These are phyloP conservation scores for Phytopythium montanum DNA, from an alignment of 352 stramenopile species.

Conservation along the genomic window DNA sequence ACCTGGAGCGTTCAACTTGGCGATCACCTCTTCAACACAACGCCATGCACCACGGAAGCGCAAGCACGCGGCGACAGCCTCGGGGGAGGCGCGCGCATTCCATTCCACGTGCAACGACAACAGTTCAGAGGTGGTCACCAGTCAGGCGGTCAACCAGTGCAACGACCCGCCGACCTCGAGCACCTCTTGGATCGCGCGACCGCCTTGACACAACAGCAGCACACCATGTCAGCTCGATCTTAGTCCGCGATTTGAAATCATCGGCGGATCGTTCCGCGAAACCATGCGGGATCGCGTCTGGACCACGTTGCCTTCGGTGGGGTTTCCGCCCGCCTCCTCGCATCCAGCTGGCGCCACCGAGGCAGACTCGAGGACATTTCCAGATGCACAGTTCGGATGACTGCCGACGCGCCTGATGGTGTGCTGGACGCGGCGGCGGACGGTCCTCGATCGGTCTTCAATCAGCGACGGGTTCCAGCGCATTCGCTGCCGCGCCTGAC, in stretches of 20 bases:
- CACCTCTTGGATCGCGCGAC: no score
- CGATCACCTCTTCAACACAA: neutral
- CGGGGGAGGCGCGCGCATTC: neutral
- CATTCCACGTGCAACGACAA: neutral
- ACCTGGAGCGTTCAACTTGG: neutral
- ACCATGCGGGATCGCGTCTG: neutral
- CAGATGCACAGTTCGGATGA: constrained; percentile 1
- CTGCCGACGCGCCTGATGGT: neutral
- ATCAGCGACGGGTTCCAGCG: neutral
- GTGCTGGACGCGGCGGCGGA: neutral
- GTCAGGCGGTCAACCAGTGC: no score
- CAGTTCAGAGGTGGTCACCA: no score
- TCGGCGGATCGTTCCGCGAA: neutral
- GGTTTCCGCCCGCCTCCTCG: neutral
- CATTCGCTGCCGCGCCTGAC: neutral
- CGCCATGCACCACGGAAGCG: no score
- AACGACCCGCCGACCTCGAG: no score
- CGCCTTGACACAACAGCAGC: no score
- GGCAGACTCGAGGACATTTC: neutral
- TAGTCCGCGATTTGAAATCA: neutral
- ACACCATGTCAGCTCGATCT: neutral
- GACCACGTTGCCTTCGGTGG: neutral
- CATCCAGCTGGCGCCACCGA: neutral
- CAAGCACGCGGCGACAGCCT: neutral
- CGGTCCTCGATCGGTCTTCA: neutral